These are phyloP conservation scores for Botrytis sinoallii DNA, from an alignment of 2,329 filamentous ascomycete genomes.

Conservation along the genomic window DNA sequence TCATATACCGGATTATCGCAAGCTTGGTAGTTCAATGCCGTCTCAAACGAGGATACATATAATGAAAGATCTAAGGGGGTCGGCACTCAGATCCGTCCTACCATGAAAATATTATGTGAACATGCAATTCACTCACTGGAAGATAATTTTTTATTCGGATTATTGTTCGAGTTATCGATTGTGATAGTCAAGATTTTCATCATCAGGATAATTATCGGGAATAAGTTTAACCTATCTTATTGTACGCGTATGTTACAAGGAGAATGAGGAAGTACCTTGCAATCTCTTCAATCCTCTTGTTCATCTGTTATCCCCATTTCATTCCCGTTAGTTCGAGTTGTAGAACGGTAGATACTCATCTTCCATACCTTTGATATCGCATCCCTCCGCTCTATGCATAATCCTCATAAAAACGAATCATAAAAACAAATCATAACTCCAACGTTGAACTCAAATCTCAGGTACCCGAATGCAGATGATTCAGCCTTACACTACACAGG, in stretches of 20 bases:
- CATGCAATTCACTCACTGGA: neutral
- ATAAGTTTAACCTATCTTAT: neutral
- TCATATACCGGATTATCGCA: neutral
- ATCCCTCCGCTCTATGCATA: neutral
- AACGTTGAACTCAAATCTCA: neutral
- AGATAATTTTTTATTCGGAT: neutral
- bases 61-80: neutral
- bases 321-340: neutral
- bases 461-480: neutral
- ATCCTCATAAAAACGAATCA: neutral
- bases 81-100: neutral
- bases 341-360: neutral
- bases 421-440: neutral
- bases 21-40: neutral
- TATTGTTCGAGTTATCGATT: neutral
- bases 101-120: neutral
- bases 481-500: neutral
- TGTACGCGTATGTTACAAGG: neutral
- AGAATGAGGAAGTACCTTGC: neutral
- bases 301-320: neutral
- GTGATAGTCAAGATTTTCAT: neutral
- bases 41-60: neutral
- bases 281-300: neutral
- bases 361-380: neutral
- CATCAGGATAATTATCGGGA: neutral